Base-by-base conservation (phyloP, 106 monocot genomes). In the Posidonia australis region DNA sequence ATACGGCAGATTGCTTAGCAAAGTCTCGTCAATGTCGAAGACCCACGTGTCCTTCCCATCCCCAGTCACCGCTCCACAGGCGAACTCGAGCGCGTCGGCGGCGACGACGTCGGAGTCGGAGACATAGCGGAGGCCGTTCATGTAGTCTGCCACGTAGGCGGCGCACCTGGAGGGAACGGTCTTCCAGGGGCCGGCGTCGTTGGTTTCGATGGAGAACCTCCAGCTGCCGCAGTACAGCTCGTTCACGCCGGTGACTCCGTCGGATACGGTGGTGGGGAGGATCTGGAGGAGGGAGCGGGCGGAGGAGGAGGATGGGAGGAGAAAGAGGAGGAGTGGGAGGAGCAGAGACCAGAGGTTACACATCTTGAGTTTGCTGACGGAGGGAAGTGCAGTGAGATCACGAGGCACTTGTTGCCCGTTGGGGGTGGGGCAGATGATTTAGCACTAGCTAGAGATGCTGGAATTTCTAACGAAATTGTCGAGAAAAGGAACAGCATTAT, bases 1-100 rank as follows among this genome's bases (percentile, higher is more conserved):
- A 14, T 64, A 76, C 7, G 69, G 76, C 9, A 76, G 69, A 58
- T 76, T 76, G 30, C 62, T 63, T 28, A 76, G 76, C 54, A 76
- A 62, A 13, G 76, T 76, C 76, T 76, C 76, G 64, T 76, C 76
- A 23, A 76, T 54, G 46, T 76, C 76, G 76, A 76, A 76, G 21
- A 76, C 30, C 76, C 76, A 76, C 11, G 46, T 62, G 18, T 21
- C 55, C 54, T 70, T 76, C 14, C 65, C 51, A 17, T 41, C 60
- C 2, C 24, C 22, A 12, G 44, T 26, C 22, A 47, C 29, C 11
- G n/a, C 22, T 18, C 16, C 54, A 10, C 19, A 29, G 20, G 69
- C 76, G 55, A 56, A 76, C 44, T 19, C 68, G 28, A 75, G 47
- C 20, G 75, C 5, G 48, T 64, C 27, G 46, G 42, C 21, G 31